Evolutionary conservation across 768 basidiomycete genomes (phyloP).

Genomic region (Boletus tylopilopsis): DNA sequence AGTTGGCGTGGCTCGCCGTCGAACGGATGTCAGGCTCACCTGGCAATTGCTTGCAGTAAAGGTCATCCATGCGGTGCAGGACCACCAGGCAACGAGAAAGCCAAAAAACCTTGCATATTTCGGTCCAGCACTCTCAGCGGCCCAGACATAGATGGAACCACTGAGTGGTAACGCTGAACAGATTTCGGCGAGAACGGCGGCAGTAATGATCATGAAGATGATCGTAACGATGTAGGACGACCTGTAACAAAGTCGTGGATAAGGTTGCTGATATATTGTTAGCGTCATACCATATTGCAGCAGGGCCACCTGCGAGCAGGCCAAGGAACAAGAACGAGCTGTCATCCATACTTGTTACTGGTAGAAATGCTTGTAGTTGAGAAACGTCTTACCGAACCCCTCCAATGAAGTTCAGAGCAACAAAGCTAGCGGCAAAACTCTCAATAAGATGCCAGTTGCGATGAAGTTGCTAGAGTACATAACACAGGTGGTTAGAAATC

Average conservation of each 20-base stretch:
- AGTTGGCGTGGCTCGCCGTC: background rate
- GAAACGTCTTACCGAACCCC: conserved; percentile 58
- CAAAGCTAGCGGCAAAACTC: conserved; percentile 85
- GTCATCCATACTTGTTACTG: background rate
- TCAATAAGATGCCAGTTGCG: conserved; percentile 81
- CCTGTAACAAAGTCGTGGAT: conserved; percentile 43
- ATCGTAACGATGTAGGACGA: conserved; percentile 81
- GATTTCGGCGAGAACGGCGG: conserved; percentile 82
- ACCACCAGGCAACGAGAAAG: conserved; percentile 92
- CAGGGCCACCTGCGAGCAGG: conserved; percentile 80
- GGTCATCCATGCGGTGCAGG: conserved; percentile 95
- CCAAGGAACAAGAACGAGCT: conserved; percentile 81
- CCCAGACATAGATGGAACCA: conserved; percentile 94
- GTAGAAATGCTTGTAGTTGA: conserved; percentile 3
- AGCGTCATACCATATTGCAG: conserved; percentile 75
- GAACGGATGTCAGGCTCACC: conserved; percentile 36
- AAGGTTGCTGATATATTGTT: background rate
- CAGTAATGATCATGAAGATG: conserved; percentile 86
- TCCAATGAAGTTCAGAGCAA: conserved; percentile 88
- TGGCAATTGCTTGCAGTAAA: conserved; percentile 88
- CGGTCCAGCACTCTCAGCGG: conserved; percentile 86
- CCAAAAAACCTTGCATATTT: conserved; percentile 85
- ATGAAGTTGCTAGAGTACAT: conserved; percentile 64
- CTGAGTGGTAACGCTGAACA: conserved; percentile 85
- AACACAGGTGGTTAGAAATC: conserved; percentile 1